Percentiles rank a stretch among this genome's conserved stretches.
phyloP scores from a whole-genome alignment of 2,329 filamentous ascomycete genomes.

The Alternaria burnsii region DNA sequence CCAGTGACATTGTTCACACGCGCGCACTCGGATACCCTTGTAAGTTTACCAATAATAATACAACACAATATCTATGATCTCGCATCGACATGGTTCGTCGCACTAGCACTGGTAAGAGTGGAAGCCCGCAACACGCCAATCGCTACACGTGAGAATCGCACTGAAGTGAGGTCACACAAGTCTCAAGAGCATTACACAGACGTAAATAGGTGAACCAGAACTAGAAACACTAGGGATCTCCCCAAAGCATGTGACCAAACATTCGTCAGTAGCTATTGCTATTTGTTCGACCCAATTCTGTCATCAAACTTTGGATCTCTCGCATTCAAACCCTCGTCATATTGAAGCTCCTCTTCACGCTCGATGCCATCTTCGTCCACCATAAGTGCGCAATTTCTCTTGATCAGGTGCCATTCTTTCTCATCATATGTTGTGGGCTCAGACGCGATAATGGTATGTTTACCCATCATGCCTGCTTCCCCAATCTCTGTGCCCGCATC shows the following conservation, averaged over 20 bases:
- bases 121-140: background rate
- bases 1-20: background rate
- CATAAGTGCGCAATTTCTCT: constrained; percentile 56
- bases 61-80: background rate
- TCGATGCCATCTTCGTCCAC: constrained; percentile 55
- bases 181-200: background rate
- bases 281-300: background rate
- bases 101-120: background rate
- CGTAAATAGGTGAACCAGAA: background rate
- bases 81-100: no score
- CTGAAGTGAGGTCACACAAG: background rate
- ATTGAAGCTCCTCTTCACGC: constrained; percentile 48
- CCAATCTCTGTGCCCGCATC: constrained; percentile 46
- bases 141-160: background rate
- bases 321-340: constrained; percentile 52
- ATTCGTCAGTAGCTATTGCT: background rate
- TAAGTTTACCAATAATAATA: background rate
- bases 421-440: constrained; percentile 64
- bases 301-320: constrained; percentile 47
- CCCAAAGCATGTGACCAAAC: background rate
- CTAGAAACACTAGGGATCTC: background rate
- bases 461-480: constrained; percentile 55
- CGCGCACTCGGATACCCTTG: background rate
- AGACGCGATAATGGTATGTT: constrained; percentile 63
- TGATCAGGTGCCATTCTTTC: constrained; percentile 61